Evolutionary conservation across 345 rosid species (phyloP).

Genomic region (Lepidium sativum): DNA sequence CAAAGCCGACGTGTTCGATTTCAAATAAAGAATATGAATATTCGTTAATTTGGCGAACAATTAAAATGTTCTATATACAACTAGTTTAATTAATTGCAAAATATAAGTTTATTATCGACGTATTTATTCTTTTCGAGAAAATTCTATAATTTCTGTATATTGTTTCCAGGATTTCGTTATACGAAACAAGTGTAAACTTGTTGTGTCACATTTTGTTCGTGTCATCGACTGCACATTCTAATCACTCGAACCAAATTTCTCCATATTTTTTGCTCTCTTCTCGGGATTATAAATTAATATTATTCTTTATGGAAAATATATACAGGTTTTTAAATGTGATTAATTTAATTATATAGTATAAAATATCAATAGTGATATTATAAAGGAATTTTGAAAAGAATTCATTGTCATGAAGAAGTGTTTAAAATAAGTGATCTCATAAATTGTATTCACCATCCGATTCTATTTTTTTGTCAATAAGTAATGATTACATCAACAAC

Average conservation of each 20-base stretch:
- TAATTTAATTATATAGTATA: no score
- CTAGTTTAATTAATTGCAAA: not conserved
- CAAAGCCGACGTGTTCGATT: not conserved
- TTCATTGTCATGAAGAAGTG: no score
- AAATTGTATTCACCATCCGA: no score
- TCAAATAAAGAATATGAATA: not conserved
- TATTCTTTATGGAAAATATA: not conserved
- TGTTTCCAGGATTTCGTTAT: not conserved
- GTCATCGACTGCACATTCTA: not conserved
- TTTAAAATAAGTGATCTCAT: no score
- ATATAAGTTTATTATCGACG: no score
- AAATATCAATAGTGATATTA: no score
- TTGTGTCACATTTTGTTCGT: not conserved
- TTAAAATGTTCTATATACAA: not conserved
- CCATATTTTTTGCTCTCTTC: not conserved
- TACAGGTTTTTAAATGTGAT: not conserved
- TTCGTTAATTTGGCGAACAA: not conserved
- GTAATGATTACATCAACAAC: no score
- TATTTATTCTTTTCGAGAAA: no score
- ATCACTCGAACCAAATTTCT: not conserved
- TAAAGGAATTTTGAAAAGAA: no score
- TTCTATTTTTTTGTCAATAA: no score
- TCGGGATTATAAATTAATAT: not conserved
- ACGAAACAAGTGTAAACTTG: not conserved
- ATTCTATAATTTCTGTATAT: not conserved